Conservation (phyloP, 306 rosid species). For the Inga oerstediana region DNA sequence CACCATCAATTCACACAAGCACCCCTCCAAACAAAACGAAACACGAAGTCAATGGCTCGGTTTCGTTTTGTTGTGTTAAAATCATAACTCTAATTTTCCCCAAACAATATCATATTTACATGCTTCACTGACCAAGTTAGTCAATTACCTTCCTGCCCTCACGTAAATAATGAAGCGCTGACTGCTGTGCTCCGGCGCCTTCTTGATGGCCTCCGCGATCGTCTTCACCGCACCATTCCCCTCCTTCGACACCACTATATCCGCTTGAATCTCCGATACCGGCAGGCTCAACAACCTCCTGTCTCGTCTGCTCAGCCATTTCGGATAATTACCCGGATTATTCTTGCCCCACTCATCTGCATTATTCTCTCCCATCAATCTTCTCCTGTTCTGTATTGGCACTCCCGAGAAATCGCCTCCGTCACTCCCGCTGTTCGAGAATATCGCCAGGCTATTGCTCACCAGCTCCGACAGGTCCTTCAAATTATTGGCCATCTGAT, state of each 20-base stretch:
- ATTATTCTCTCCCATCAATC: conserved; percentile 43
- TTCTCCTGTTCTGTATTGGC: conserved; percentile 70
- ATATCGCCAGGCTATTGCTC: conserved; percentile 85
- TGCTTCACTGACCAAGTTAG: neutral
- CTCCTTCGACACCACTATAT: conserved; percentile 62
- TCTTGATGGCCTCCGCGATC: conserved; percentile 74
- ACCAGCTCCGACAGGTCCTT: conserved; percentile 73
- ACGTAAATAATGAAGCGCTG: conserved; percentile 73
- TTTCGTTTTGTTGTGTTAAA: conserved; percentile 33
- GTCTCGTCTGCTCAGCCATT: conserved; percentile 68
- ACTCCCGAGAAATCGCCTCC: conserved; percentile 65
- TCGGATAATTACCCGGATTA: conserved; percentile 57
- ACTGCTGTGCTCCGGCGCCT: conserved; percentile 60
- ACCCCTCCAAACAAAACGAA: conserved; percentile 13
- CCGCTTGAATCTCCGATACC: conserved; percentile 64
- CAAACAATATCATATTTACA: neutral
- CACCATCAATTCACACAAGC: conserved; percentile 23
- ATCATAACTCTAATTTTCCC: neutral
- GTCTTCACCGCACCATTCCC: conserved; percentile 68
- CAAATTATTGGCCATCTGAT: conserved; percentile 48
- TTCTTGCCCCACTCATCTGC: conserved; percentile 20
- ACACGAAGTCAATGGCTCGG: conserved; percentile 8
- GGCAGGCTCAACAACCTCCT: conserved; percentile 67
- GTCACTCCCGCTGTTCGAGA: conserved; percentile 32
- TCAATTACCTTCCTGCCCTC: conserved; percentile 84